Conservation (phyloP, 2,329 filamentous ascomycete species). For the Ophiobolus disseminans region DNA sequence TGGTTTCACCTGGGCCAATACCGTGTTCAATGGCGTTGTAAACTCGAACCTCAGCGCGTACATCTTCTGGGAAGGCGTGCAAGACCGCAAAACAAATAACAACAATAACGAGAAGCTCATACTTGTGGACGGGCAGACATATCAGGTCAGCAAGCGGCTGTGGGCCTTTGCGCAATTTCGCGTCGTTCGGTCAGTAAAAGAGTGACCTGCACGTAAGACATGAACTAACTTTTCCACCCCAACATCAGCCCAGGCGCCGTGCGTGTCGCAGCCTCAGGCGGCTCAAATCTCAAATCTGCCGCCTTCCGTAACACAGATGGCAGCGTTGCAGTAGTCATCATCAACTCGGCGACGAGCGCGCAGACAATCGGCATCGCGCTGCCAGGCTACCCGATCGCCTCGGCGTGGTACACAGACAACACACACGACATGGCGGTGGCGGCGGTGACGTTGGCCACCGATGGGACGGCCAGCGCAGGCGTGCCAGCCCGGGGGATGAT, state of each 20-base stretch:
- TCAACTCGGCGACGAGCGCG: slow-evolving; percentile 31
- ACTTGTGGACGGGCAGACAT: slow-evolving; percentile 43
- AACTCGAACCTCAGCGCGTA: slow-evolving; percentile 60
- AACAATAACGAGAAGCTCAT: slow-evolving; percentile 47
- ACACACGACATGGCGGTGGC: slow-evolving; percentile 27
- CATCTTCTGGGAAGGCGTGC: slow-evolving; percentile 62
- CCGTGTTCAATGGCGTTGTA: slow-evolving; percentile 59
- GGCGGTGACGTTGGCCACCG: slow-evolving; percentile 23
- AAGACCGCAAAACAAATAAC: slow-evolving; percentile 49
- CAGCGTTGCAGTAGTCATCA: slow-evolving; percentile 36
- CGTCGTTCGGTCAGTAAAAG: no score
- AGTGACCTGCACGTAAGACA: no score
- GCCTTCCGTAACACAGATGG: slow-evolving; percentile 46
- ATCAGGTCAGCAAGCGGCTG: slow-evolving; percentile 46
- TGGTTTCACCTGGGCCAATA: slow-evolving; percentile 64
- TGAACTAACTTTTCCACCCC: no score
- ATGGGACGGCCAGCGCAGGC: slow-evolving; percentile 31
- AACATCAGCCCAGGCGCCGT: slow-evolving; percentile 51
- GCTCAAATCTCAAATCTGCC: slow-evolving; percentile 38
- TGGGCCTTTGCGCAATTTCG: slow-evolving; percentile 54
- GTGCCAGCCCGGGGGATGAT: slow-evolving; percentile 36
- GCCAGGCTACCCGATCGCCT: slow-evolving; percentile 15
- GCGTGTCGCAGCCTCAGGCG: slow-evolving; percentile 43
- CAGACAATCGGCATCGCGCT: slow-evolving; percentile 24
- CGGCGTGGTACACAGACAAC: slow-evolving; percentile 38